Percentiles rank a stretch among this genome's conserved stretches.
Conservation (phyloP, 129 eudicot species). For the Escallonia rubra region DNA sequence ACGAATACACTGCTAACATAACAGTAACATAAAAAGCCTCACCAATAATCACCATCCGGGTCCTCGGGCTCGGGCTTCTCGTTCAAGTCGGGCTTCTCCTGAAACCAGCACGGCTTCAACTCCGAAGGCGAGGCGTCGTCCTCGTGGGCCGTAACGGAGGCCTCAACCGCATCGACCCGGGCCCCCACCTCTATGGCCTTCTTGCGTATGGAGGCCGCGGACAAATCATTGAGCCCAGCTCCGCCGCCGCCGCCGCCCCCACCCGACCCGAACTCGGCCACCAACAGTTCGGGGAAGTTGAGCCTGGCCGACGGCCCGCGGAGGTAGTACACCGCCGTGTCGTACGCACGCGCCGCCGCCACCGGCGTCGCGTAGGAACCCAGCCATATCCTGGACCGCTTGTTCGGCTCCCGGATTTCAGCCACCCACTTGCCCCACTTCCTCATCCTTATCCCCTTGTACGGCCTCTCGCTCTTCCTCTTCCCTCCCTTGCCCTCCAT, state of each 20-base stretch:
- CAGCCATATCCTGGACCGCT: constrained; percentile 88
- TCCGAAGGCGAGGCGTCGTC: constrained; percentile 3
- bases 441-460: constrained; percentile 89
- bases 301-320: constrained; percentile 82
- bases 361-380: constrained; percentile 83
- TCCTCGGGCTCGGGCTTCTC: constrained; percentile 79
- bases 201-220: constrained; percentile 63
- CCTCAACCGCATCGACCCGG: constrained; percentile 67
- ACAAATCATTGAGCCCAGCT: constrained; percentile 31
- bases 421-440: constrained; percentile 99
- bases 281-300: constrained; percentile 59
- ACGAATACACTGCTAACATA: not conserved
- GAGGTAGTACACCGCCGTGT: constrained; percentile 84
- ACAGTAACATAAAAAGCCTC: not conserved
- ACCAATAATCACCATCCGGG: constrained; percentile 37
- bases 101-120: constrained; percentile 51
- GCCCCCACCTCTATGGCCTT: constrained; percentile 87
- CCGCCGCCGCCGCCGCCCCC: constrained; percentile 15
- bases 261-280: constrained; percentile 14
- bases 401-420: constrained; percentile 86
- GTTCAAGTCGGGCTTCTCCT: constrained; percentile 78
- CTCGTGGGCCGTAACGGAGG: constrained; percentile 4
- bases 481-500: constrained; percentile 36
- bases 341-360: constrained; percentile 94
- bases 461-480: constrained; percentile 49